Conservation (phyloP, 2,329 filamentous ascomycete genomes). For the Xylariaceae sp. region DNA sequence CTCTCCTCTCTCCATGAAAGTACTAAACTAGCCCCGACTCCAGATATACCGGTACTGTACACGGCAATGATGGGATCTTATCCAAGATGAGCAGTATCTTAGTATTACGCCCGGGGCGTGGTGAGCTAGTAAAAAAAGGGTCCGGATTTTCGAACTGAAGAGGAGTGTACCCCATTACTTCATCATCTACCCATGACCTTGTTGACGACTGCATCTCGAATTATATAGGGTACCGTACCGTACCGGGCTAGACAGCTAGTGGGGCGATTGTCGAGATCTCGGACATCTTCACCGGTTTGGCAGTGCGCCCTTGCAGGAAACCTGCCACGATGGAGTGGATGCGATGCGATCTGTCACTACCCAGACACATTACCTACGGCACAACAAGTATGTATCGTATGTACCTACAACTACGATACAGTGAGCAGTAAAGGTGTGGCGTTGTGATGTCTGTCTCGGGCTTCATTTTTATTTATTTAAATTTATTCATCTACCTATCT, state of each 20-base stretch:
- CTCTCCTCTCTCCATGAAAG: no score
- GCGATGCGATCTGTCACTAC: constrained; percentile 8
- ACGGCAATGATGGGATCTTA: neutral
- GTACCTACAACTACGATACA: no score
- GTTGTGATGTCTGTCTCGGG: neutral
- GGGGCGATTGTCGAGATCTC: constrained; percentile 20
- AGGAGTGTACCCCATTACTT: no score
- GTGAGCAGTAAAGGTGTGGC: no score
- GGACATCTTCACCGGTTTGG: constrained; percentile 15
- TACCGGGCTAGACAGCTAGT: constrained; percentile 1
- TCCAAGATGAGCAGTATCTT: neutral
- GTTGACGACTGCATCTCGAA: no score
- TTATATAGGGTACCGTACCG: neutral
- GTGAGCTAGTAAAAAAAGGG: neutral
- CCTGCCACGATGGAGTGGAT: constrained; percentile 7
- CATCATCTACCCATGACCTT: neutral
- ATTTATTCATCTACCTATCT: no score
- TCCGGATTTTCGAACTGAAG: no score
- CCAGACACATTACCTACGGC: neutral
- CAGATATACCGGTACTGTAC: no score
- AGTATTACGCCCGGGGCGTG: neutral
- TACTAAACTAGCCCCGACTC: no score
- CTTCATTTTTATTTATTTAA: no score
- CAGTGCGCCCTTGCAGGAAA: constrained; percentile 12
- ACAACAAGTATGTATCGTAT: no score